Base-by-base conservation (phyloP, 2,329 filamentous ascomycete species). In the Colletotrichum higginsianum region DNA sequence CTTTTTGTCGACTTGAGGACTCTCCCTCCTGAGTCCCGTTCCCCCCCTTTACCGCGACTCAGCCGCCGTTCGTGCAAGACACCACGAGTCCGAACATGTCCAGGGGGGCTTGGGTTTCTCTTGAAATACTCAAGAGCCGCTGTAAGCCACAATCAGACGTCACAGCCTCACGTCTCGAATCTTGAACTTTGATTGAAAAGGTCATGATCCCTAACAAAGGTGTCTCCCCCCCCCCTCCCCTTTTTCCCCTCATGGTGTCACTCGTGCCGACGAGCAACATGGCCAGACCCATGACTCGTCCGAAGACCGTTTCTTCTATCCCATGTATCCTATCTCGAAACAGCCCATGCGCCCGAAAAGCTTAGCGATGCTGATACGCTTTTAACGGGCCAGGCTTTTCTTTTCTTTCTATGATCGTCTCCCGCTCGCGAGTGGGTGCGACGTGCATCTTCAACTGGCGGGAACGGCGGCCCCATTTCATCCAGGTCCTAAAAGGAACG, bases 161-260 rank as follows among this genome's bases (percentile, higher is more conserved):
- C 65, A 72, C 60, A 50, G 64, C 46, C n/a, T 64, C 21, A 61
- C 58, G 65, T 69, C 66, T 72, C 69, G 69, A 60, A 55, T 52
- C 42, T 69, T 23, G 69, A 72, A 69, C 40, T 64, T 11, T 26
- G 46, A 60, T n/a, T 44, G 44, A 35, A 60, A 38, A 26, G 35
- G 35, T 38, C 8, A 9, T 38, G 35, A 11, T 38, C 35, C 35
- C 35, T 38, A 9, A 38, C 8, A 38, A 35, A 38, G 60, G 12
- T 58, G 23, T 13, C 38, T 38, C 64, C 15, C 30, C 44, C 18
- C 40, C 61, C 30, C 15, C 21, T 23, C 21, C 21, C 21, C 21
- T 23, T 12, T 4, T 13, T 21, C 13, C 11, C 26, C 44, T 47
- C 9, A 4, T 13, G 18, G 23, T 60, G 58, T 35, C 42, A 55